Percentiles rank a stretch among this genome's conserved stretches.
These are phyloP conservation scores for Escallonia herrerae DNA, from an alignment of 129 eudicot species.

Conservation along the genomic window DNA sequence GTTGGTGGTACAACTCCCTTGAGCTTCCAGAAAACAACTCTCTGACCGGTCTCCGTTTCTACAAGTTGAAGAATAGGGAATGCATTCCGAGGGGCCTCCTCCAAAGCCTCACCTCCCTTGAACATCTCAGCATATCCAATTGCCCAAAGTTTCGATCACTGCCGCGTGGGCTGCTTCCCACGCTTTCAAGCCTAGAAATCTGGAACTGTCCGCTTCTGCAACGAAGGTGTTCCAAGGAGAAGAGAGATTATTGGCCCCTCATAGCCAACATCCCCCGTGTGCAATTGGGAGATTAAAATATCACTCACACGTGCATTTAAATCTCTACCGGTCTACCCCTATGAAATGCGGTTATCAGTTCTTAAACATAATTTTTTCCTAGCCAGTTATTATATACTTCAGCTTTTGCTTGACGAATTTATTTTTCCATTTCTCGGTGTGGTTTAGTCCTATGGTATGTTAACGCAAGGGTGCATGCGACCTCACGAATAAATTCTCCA, in stretches of 20 bases:
- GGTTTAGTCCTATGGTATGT: no score
- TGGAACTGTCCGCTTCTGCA: not conserved
- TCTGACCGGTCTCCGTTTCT: not conserved
- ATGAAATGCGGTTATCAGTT: no score
- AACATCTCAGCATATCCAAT: rapidly evolving
- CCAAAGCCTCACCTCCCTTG: slow-evolving; percentile 17
- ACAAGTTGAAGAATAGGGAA: not conserved
- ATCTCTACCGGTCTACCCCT: no score
- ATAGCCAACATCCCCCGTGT: slow-evolving; percentile 18
- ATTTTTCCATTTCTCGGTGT: no score
- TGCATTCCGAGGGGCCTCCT: not conserved
- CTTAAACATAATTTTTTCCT: no score
- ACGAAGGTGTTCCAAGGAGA: not conserved
- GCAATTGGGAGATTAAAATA: no score
- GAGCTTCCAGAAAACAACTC: slow-evolving; percentile 3
- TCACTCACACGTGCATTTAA: no score
- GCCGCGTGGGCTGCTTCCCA: slow-evolving; percentile 8
- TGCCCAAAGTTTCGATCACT: slow-evolving; percentile 10
- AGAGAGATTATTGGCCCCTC: slow-evolving; percentile 1
- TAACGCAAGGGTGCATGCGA: no score
- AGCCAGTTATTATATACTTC: no score
- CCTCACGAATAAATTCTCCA: no score
- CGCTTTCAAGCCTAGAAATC: not conserved
- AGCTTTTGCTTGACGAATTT: no score
- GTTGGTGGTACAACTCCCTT: no score